Base-by-base conservation (phyloP, 306 rosid species). In the Purshia tridentata region DNA sequence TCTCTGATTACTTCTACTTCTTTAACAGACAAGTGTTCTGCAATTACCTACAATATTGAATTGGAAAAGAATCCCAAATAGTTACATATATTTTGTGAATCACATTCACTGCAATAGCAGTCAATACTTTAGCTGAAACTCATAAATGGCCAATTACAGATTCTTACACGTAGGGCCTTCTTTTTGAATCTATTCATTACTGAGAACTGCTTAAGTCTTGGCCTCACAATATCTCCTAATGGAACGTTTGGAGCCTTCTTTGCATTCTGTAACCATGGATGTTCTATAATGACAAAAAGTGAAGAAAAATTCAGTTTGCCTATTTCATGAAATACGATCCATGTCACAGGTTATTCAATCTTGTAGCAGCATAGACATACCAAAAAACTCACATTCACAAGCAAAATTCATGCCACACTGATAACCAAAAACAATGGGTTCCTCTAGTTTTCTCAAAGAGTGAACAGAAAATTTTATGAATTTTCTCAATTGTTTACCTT, bases 1-100 rank as follows among this genome's bases (percentile, higher is more conserved):
- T 95, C 99, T 81, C 77, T 91, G 77, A 95, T 95, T 80, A 95
- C 91, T 86, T 95, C 99, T 56, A 95, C 99, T 85, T 95, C 99
- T 83, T 91, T 96, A 55, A 91, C 85, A 58, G 99, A 89, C 63
- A 95, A 88, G 87, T 95, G 99, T 71, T 91, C 96, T 4, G 99
- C 99, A 65, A 95, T 95, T 58, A 95, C 99, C 99, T 95, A 82
- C 60, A 88, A 15, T 52, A 75, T 55, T 81, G 73, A 20, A 74
- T 79, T 72, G 48, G 77, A 75, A 12, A 54, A 37, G 11, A 18
- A 14, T 19, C 57, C 16, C 40, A 69, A 75, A 79, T 62, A 76
- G 76, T 55, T 44, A 64, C 42, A 64, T 61, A 40, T 55, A 7
- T 42, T 16, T 41, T 4, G 18, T 11, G 68, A 62, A 47, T n/a